Base-by-base conservation (phyloP, 2,329 filamentous ascomycete genomes). In the Cercospora beticola region DNA sequence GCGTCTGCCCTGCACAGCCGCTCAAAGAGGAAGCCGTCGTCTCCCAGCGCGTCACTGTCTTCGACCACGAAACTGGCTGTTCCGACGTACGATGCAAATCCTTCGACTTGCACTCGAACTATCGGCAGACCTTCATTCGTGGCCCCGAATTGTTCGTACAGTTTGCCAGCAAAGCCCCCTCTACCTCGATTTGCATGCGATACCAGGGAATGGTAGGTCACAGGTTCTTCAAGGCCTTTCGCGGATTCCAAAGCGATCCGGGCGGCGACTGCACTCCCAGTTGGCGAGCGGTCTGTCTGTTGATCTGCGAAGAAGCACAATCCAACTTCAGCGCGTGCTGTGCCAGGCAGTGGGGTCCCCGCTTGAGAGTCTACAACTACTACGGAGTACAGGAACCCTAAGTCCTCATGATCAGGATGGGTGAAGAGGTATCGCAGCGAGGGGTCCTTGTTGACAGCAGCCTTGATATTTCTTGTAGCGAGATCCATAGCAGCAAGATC, bases 281-380 rank as follows among this genome's bases (percentile, higher is more conserved):
- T 79, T 0, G 78, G 78, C 5, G 76, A 79, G 21, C 83, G 79
- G 72, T 87, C 84, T 52, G 86, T 80, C 68, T 84, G 81, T 63
- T 81, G 79, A 30, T 83, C 79, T 0, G 82, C 82, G 68, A 84
- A 74, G 62, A 72, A 74, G 60, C 71, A 72, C 23, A 74, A 28
- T 82, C 74, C 81, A 81, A 71, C 81, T 69, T 84, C 83, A 8
- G 76, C 75, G 6, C 78, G 77, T 4, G 64, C 61, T 3, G 74
- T 72, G 5, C 64, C 72, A 2, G 26, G 58, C 12, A 71, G 67
- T 4, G 66, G 59, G 18, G 43, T 33, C 2, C 75, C 73, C 16
- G 75, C 28, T 18, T 31, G 23, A 23, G 75, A 26, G 68, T 81
- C 76, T 1, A 78, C 77, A 8, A 83, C 71, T 68, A 83, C 81